These are phyloP conservation scores for Uronychia binucleata DNA, from an alignment of 73 alveolate species.

Conservation along the genomic window DNA sequence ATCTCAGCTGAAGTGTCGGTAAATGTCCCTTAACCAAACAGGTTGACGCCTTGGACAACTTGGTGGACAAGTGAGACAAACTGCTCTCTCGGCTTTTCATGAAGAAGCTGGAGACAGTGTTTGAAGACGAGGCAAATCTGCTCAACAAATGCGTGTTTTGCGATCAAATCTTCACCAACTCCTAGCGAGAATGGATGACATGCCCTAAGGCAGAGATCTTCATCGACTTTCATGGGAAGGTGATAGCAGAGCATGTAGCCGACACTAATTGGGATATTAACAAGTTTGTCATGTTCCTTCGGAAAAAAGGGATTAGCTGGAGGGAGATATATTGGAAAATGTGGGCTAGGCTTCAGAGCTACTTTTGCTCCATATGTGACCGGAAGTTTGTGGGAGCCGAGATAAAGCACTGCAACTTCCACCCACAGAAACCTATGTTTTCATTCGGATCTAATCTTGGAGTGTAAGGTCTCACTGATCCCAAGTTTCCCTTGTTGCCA, in stretches of 20 bases:
- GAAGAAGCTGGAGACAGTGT: constrained; percentile 29
- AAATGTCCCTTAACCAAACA: not conserved
- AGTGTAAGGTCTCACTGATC: constrained; percentile 11
- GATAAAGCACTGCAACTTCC: constrained; percentile 45
- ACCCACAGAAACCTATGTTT: constrained; percentile 54
- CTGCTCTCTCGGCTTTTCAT: constrained; percentile 24
- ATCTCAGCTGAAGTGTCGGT: constrained; percentile 33
- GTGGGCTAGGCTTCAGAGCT: constrained; percentile 40
- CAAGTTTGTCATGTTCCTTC: constrained; percentile 26
- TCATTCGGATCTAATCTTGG: constrained; percentile 49
- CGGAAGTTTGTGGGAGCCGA: constrained; percentile 43
- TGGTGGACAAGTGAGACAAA: constrained; percentile 35
- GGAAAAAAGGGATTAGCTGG: constrained; percentile 22
- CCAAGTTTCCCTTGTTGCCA: constrained; percentile 59
- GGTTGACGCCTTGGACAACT: constrained; percentile 38
- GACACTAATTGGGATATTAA: constrained; percentile 41
- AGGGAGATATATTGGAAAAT: constrained; percentile 44
- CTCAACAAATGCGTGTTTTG: constrained; percentile 35
- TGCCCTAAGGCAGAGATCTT: constrained; percentile 40
- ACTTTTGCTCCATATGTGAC: constrained; percentile 46
- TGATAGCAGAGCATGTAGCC: constrained; percentile 47
- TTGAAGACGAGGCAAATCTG: constrained; percentile 29
- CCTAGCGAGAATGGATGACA: constrained; percentile 35
- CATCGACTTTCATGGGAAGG: constrained; percentile 45
- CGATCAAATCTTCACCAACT: constrained; percentile 28